phyloP scores from a whole-genome alignment of 176 grass and related monocot genomes.

The Oryza coarctata region DNA sequence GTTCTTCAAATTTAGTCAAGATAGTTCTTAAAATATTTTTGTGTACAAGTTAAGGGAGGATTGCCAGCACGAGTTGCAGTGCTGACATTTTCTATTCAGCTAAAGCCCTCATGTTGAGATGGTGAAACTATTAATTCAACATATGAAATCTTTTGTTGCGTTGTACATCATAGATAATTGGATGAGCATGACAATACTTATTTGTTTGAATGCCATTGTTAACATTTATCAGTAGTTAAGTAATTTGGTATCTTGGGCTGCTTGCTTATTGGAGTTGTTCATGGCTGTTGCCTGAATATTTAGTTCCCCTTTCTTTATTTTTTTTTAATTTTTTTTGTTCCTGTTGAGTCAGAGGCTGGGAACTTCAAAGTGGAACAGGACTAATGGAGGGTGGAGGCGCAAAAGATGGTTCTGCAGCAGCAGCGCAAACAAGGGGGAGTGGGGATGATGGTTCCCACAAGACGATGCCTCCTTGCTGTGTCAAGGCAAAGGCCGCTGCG shows the following conservation, averaged over 20 bases:
- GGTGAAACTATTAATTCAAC: not conserved
- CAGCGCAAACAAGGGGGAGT: constrained; percentile 51
- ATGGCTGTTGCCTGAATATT: not conserved
- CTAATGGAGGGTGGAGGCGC: constrained; percentile 70
- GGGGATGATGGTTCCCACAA: constrained; percentile 42
- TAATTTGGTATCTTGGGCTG: not conserved
- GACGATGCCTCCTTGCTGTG: constrained; percentile 69
- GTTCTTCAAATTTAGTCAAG: not conserved
- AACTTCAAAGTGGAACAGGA: constrained; percentile 53
- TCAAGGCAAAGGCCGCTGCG: constrained; percentile 64
- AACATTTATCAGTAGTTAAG: not conserved
- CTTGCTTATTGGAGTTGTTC: not conserved
- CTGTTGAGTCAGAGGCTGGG: constrained; percentile 53
- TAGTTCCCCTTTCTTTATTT: not conserved
- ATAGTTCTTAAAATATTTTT: not conserved
- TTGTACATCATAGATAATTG: not conserved
- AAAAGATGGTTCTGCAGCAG: constrained; percentile 52
- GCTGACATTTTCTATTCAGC: not conserved
- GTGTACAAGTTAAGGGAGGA: not conserved
- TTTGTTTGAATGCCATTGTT: constrained; percentile 8
- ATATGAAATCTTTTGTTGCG: not conserved
- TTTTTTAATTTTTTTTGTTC: not conserved
- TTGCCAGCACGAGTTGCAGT: not conserved
- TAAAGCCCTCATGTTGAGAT: constrained; percentile 1
- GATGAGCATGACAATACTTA: not conserved